A percentile compares a stretch with the other conserved stretches of the same genome.
phyloP scores from a whole-genome alignment of 169 alveolate genomes.

The Eimeria mitis region DNA sequence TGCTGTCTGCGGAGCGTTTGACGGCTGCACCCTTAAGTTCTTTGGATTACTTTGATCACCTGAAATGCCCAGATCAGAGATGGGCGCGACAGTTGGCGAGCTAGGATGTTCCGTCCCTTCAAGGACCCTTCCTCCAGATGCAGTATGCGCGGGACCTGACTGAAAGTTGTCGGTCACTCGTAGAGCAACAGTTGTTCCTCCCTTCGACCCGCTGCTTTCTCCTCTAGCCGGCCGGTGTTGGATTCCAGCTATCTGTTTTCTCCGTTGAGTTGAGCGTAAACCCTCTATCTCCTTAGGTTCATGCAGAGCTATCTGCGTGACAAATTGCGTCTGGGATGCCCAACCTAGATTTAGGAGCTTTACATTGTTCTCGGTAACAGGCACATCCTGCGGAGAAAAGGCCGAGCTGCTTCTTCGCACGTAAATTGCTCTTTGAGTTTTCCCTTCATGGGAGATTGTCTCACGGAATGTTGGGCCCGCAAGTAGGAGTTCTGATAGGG shows the following conservation, averaged over 20 bases:
- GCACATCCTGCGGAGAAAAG: background rate
- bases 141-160: background rate
- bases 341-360: background rate
- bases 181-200: background rate
- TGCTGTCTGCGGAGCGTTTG: background rate
- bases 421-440: background rate
- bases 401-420: background rate
- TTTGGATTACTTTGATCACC: background rate
- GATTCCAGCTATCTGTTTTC: background rate
- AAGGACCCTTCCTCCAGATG: background rate
- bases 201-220: background rate
- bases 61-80: background rate
- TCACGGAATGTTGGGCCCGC: constrained; percentile 66
- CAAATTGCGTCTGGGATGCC: background rate
- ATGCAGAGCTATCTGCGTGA: background rate
- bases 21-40: background rate
- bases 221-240: background rate
- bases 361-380: background rate
- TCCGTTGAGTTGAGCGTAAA: background rate
- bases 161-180: background rate
- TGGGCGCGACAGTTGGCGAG: background rate
- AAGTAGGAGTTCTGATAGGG: constrained; percentile 32
- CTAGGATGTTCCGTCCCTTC: background rate
- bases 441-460: background rate
- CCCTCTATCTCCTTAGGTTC: background rate